Evolutionary conservation across 768 basidiomycete species (phyloP).

Genomic region (Fomitopsis serialis): DNA sequence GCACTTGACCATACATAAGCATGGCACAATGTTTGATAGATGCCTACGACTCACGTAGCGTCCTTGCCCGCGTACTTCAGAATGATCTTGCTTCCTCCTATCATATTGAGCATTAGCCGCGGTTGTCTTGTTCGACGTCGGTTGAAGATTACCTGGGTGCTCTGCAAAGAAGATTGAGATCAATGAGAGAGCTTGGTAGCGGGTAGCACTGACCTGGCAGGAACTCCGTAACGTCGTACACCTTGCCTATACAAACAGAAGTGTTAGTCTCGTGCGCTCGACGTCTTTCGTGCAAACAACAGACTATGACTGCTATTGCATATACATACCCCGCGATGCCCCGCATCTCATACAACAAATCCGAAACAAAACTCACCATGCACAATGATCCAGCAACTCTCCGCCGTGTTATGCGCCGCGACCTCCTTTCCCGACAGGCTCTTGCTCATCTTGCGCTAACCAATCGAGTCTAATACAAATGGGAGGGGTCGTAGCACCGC

Average conservation of each 20-base stretch:
- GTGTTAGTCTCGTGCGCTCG: not conserved
- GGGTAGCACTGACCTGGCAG: conserved; percentile 23
- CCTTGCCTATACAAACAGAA: conserved; percentile 23
- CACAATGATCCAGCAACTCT: conserved; percentile 68
- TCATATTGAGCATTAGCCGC: conserved; percentile 1
- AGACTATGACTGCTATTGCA: no score
- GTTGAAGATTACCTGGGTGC: conserved; percentile 10
- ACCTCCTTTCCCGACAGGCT: conserved; percentile 33
- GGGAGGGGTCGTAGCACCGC: not conserved
- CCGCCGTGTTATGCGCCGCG: conserved; percentile 48
- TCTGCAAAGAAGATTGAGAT: not conserved
- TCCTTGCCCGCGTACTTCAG: conserved; percentile 51
- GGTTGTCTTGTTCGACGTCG: not conserved
- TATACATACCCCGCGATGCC: no score
- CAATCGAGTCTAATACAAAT: not conserved
- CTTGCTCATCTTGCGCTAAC: not conserved
- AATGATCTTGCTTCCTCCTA: conserved; percentile 46
- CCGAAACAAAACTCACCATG: conserved; percentile 40
- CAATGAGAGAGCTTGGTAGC: conserved; percentile 3
- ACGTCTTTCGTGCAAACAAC: no score
- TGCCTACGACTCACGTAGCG: conserved; percentile 26
- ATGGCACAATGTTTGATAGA: no score
- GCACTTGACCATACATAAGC: conserved; percentile 11
- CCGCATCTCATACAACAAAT: not conserved
- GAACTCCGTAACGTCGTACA: conserved; percentile 42